These are phyloP conservation scores for Penicillium olsonii DNA, from an alignment of 2,329 filamentous ascomycete genomes.

Conservation along the genomic window DNA sequence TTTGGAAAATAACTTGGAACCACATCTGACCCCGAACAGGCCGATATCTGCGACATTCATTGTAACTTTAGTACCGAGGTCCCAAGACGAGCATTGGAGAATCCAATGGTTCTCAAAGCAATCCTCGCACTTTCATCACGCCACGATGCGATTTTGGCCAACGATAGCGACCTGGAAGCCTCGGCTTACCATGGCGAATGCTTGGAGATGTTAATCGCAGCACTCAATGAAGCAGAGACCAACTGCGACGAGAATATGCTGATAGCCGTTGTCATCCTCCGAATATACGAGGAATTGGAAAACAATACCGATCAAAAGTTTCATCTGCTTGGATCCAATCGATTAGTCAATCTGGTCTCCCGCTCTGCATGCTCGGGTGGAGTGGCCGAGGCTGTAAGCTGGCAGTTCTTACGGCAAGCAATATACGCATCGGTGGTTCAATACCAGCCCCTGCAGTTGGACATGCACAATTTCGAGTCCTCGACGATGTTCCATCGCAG, in stretches of 20 bases:
- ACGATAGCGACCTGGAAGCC: constrained; percentile 44
- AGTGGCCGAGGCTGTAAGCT: constrained; percentile 43
- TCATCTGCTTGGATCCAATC: constrained; percentile 42
- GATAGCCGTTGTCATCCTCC: constrained; percentile 51
- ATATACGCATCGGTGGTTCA: constrained; percentile 44
- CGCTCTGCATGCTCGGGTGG: constrained; percentile 43
- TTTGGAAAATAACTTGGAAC: no score
- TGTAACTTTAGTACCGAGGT: constrained; percentile 50
- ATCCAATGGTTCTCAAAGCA: constrained; percentile 51
- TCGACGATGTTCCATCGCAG: constrained; percentile 40
- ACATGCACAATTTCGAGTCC: constrained; percentile 41
- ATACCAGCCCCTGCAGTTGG: constrained; percentile 39
- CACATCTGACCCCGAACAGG: constrained; percentile 19
- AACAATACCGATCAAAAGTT: constrained; percentile 35
- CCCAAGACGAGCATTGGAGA: constrained; percentile 48
- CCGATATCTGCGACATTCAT: constrained; percentile 37
- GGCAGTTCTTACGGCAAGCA: constrained; percentile 46
- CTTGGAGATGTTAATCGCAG: constrained; percentile 49
- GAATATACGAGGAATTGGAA: constrained; percentile 51
- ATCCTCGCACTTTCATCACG: constrained; percentile 50
- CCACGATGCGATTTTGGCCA: constrained; percentile 44
- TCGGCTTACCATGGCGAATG: constrained; percentile 50
- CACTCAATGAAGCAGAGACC: constrained; percentile 44
- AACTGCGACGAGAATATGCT: constrained; percentile 51
- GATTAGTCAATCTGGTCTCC: constrained; percentile 42